These are phyloP conservation scores for Hymenoscyphus repandus DNA, from an alignment of 2,329 filamentous ascomycete species.

Conservation along the genomic window DNA sequence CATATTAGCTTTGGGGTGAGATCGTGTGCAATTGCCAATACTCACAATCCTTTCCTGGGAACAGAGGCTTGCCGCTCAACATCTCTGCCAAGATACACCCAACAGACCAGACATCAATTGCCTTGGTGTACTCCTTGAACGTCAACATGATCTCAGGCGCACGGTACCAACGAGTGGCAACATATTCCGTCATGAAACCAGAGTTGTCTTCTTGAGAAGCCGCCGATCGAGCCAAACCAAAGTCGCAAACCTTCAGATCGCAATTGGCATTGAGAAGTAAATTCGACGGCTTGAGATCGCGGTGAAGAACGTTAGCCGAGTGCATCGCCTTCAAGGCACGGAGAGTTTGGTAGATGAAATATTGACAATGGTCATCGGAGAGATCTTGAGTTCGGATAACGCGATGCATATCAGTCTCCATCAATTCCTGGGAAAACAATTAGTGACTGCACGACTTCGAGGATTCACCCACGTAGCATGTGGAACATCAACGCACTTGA, in stretches of 20 bases:
- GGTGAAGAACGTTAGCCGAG: slow-evolving; percentile 94
- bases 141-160: slow-evolving; percentile 99
- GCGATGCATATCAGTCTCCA: slow-evolving; percentile 99
- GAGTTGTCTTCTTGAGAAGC: slow-evolving; percentile 98
- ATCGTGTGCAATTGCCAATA: slow-evolving; percentile 21
- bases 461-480: slow-evolving; percentile 7
- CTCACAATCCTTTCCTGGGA: slow-evolving; percentile 97
- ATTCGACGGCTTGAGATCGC: slow-evolving; percentile 96
- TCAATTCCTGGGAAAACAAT: slow-evolving; percentile 66
- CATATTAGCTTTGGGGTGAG: slow-evolving; percentile 2
- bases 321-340: slow-evolving; percentile 99
- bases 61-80: slow-evolving; percentile 95
- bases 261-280: slow-evolving; percentile 96
- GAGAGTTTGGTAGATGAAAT: slow-evolving; percentile 99
- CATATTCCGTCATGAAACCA: slow-evolving; percentile 99
- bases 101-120: slow-evolving; percentile 98
- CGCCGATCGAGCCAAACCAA: slow-evolving; percentile 89
- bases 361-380: slow-evolving; percentile 98
- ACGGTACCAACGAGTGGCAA: slow-evolving; percentile 97
- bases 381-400: slow-evolving; percentile 98
- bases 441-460: slow-evolving; percentile 6
- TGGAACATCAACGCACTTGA: slow-evolving; percentile 56
- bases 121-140: slow-evolving; percentile 99
- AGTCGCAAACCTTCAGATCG: slow-evolving; percentile 98
- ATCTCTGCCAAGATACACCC: slow-evolving; percentile 98